Percentiles rank a stretch among this genome's conserved stretches.
Evolutionary conservation across 1,284 basidiomycete genomes (phyloP).

Genomic region (Stereum hirsutum): DNA sequence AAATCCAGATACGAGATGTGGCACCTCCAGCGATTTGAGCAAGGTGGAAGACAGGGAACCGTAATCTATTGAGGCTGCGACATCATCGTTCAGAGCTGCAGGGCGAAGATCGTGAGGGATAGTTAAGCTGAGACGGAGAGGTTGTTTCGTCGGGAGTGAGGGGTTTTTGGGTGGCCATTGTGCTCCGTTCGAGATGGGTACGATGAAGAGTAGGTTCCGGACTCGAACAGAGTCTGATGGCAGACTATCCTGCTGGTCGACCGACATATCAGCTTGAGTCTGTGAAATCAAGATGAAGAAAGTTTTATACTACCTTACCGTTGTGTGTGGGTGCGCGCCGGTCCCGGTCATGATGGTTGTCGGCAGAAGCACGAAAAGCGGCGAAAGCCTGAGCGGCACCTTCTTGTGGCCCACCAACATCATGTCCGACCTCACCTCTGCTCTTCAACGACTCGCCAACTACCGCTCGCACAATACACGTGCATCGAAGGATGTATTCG

Average conservation of each 20-base stretch:
- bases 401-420: not conserved
- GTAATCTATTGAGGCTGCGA: slow-evolving; percentile 54
- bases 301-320: not conserved
- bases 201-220: slow-evolving; percentile 35
- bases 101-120: slow-evolving; percentile 46
- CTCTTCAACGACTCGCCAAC: slow-evolving; percentile 58
- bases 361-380: not conserved
- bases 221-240: slow-evolving; percentile 27
- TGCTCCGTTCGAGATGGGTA: slow-evolving; percentile 30
- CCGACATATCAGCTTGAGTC: not conserved
- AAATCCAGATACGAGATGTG: slow-evolving; percentile 19
- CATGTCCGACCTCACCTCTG: slow-evolving; percentile 30
- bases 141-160: slow-evolving; percentile 35
- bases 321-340: too few species aligned
- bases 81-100: slow-evolving; percentile 47
- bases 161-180: slow-evolving; percentile 27
- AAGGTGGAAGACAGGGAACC: slow-evolving; percentile 32
- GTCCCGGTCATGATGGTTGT: not conserved
- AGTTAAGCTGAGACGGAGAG: slow-evolving; percentile 45
- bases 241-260: not conserved
- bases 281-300: not conserved
- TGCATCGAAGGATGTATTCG: slow-evolving; percentile 65
- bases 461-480: slow-evolving; percentile 62
- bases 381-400: not conserved
- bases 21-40: slow-evolving; percentile 17